phyloP scores from a whole-genome alignment of 805 yeast genomes.

The Metschnikowia peoriensis region DNA sequence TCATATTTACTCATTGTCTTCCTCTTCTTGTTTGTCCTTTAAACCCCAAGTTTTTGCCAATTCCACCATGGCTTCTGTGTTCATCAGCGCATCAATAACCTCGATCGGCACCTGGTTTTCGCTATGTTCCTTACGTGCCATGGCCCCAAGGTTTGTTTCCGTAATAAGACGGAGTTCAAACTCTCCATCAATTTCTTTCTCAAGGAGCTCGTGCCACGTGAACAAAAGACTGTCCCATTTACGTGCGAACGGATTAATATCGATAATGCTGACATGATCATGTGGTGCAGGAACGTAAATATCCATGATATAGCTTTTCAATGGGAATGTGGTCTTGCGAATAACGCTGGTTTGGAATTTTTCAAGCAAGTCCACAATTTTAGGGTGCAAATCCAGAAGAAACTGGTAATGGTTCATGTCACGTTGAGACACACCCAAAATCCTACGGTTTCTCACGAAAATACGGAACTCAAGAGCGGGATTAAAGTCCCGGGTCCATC shows the following conservation, averaged over 20 bases:
- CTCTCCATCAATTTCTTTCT: conserved; percentile 29
- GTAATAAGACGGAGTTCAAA: conserved; percentile 66
- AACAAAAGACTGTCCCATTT: conserved; percentile 76
- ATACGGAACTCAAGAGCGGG: conserved; percentile 93
- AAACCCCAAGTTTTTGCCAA: conserved; percentile 57
- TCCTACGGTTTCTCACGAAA: conserved; percentile 61
- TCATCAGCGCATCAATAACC: conserved; percentile 77
- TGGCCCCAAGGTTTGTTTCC: conserved; percentile 68
- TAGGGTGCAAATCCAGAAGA: conserved; percentile 50
- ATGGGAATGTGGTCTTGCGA: conserved; percentile 22
- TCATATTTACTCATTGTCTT: too few relatives aligned
- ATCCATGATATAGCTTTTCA: conserved; percentile 61
- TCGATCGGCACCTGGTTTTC: conserved; percentile 92
- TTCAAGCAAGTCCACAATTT: conserved; percentile 48
- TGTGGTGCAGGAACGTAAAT: conserved; percentile 79
- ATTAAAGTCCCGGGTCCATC: conserved; percentile 72
- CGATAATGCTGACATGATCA: conserved; percentile 65
- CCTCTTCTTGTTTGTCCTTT: background rate
- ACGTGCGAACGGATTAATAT: conserved; percentile 81
- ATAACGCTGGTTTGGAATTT: conserved; percentile 52
- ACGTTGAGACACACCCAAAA: conserved; percentile 80
- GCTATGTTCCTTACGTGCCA: conserved; percentile 78
- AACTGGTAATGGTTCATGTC: conserved; percentile 82
- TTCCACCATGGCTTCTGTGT: conserved; percentile 67
- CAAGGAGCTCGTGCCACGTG: conserved; percentile 76